A percentile compares a stretch with the other conserved stretches of the same genome.
These are phyloP conservation scores for Diaporthe caulivora DNA, from an alignment of 2,329 filamentous ascomycete genomes.

Conservation along the genomic window DNA sequence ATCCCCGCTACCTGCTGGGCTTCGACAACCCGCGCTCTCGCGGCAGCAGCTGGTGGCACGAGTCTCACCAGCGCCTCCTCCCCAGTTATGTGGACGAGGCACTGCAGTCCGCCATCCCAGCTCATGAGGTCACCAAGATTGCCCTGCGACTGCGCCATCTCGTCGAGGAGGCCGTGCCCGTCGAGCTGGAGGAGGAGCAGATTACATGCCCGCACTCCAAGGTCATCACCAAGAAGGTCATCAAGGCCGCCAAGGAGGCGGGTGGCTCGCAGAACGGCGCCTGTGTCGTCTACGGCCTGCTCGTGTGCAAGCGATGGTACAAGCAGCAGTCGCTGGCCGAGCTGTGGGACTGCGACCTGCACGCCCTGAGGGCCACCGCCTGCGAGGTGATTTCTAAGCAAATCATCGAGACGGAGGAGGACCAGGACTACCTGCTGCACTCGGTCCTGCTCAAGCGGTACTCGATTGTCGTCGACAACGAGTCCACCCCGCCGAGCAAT, in stretches of 20 bases:
- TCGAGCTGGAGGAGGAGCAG: slow-evolving; percentile 82
- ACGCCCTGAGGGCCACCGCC: slow-evolving; percentile 81
- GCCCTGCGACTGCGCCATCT: slow-evolving; percentile 91
- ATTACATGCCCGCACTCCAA: slow-evolving; percentile 86
- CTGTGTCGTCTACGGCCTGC: slow-evolving; percentile 87
- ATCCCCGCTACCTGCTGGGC: slow-evolving; percentile 49
- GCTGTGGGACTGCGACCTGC: slow-evolving; percentile 92
- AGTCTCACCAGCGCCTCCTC: slow-evolving; percentile 67
- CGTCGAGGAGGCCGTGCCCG: slow-evolving; percentile 89
- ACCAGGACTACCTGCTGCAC: slow-evolving; percentile 83
- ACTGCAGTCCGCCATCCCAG: slow-evolving; percentile 76
- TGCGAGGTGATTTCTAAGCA: slow-evolving; percentile 94
- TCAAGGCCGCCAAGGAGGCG: slow-evolving; percentile 84
- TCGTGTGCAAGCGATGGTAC: slow-evolving; percentile 82
- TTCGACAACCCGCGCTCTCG: slow-evolving; percentile 51
- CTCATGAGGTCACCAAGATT: slow-evolving; percentile 87
- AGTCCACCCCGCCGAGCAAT: slow-evolving; percentile 82
- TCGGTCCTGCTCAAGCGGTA: slow-evolving; percentile 89
- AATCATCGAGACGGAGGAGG: slow-evolving; percentile 86
- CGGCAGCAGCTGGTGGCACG: slow-evolving; percentile 53
- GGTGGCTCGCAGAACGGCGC: slow-evolving; percentile 79
- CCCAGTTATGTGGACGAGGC: slow-evolving; percentile 70
- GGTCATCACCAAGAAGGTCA: slow-evolving; percentile 84
- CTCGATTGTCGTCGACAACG: slow-evolving; percentile 79
- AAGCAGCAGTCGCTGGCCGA: slow-evolving; percentile 82